Evolutionary conservation across 805 yeast genomes (phyloP), one percentile per base, ranked within the genome.

Genomic region (Metschnikowia borealis): DNA sequence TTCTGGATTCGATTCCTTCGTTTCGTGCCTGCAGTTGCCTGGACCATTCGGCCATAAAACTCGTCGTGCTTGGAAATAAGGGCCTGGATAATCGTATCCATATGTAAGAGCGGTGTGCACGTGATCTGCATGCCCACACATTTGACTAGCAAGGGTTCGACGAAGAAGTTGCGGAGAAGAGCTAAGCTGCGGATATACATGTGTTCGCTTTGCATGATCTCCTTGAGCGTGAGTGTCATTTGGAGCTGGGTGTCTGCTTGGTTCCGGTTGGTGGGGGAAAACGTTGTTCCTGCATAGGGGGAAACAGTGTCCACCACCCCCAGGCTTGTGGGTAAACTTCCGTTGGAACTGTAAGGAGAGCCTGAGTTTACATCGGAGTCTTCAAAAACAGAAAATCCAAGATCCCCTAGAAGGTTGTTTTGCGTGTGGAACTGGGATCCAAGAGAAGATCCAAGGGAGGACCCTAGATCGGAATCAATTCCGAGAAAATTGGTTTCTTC

Each of bases 131-230:
- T 36, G 13, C 47, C 47, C 23, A 32, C 21, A 39, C 54, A 37
- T 18, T 44, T 39, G 21, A 49, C 44, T n/a, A 54, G 47, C 38
- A 49, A 41, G 5, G 57, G 55, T 46, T 54, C 57, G 17, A 52
- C 18, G 40, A 49, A 47, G 47, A 44, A 52, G 39, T 46, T 54
- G 21, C 50, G 47, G 42, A 52, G 40, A 18, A 52, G 52, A 46
- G 40, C 44, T 40, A 54, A 36, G 44, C 54, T 47, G 20, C 48
- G 43, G 35, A 52, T 46, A 36, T 44, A 54, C 17, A 44, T 41
- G 36, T 52, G 46, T 21, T 54, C 57, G 32, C 55, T 49, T 31
- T 42, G 48, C 35, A 52, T n/a, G 14, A 52, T 29, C 21, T 54
- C 56, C n/a, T 32, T 17, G 23, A 53, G 18, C 15, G 53, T 52